phyloP scores from a whole-genome alignment of 2,329 filamentous ascomycete species.

The Alternaria panax region DNA sequence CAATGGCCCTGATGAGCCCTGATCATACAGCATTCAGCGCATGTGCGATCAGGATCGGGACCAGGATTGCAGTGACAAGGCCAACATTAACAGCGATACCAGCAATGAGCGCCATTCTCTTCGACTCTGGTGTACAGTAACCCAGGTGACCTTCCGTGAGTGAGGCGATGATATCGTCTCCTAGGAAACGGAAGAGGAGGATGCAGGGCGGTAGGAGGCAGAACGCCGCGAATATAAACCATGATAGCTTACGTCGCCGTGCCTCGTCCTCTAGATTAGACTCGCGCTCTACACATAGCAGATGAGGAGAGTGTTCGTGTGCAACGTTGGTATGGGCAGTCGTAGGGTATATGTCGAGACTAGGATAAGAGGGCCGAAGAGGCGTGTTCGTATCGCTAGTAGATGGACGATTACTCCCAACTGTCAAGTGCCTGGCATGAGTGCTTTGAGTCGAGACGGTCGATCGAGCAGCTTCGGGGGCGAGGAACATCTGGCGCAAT shows the following conservation, averaged over 20 bases:
- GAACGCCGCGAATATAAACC: slow-evolving; percentile 44
- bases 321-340: slow-evolving; percentile 20
- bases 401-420: slow-evolving; percentile 37
- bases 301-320: slow-evolving; percentile 38
- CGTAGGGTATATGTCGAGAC: slow-evolving; percentile 19
- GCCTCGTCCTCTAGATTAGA: slow-evolving; percentile 34
- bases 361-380: slow-evolving; percentile 26
- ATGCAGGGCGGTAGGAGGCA: slow-evolving; percentile 47
- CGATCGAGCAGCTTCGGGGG: slow-evolving; percentile 30
- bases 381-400: slow-evolving; percentile 43
- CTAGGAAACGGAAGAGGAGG: slow-evolving; percentile 45
- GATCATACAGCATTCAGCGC: slow-evolving; percentile 28
- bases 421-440: slow-evolving; percentile 31
- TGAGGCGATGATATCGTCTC: slow-evolving; percentile 42
- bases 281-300: slow-evolving; percentile 40
- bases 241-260: slow-evolving; percentile 40
- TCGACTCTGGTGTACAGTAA: slow-evolving; percentile 39
- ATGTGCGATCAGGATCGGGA: slow-evolving; percentile 36
- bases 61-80: slow-evolving; percentile 30
- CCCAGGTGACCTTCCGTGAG: slow-evolving; percentile 42
- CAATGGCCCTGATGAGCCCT: too few relatives aligned
- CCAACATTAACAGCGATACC: slow-evolving; percentile 41
- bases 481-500: slow-evolving; percentile 45
- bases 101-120: slow-evolving; percentile 40
- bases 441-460: slow-evolving; percentile 30